A percentile compares a stretch with the other conserved stretches of the same genome.
These are phyloP conservation scores for Spizellomyces punctatus DNA, from an alignment of 192 early-diverging fungal genomes.

Conservation along the genomic window DNA sequence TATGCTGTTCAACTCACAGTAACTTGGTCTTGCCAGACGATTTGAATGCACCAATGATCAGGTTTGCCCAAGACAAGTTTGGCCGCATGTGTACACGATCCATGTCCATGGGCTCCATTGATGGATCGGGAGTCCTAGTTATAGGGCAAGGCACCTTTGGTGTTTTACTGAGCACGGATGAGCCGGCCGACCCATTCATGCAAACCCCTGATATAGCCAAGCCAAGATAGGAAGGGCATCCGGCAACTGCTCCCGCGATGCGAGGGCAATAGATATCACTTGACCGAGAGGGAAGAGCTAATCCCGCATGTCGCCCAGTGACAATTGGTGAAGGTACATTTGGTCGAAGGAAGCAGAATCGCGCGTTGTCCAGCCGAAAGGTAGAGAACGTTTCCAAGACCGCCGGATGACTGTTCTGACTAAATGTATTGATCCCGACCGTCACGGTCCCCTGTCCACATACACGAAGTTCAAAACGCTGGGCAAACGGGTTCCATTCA, in stretches of 20 bases:
- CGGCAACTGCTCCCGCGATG: no score
- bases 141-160: no score
- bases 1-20: conserved; percentile 11
- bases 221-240: no score
- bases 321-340: no score
- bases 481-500: neutral
- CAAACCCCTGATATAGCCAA: no score
- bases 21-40: neutral
- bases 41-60: conserved; percentile 23
- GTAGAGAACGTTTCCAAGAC: neutral
- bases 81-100: neutral
- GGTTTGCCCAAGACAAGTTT: conserved; percentile 13
- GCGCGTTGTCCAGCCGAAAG: conserved; percentile 1
- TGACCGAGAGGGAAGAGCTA: no score
- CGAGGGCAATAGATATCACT: no score
- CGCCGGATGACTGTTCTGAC: neutral
- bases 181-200: no score
- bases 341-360: neutral
- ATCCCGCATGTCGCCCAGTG: no score
- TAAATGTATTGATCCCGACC: neutral
- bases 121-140: no score
- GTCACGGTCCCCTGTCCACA: neutral
- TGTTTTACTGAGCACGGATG: no score
- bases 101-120: no score
- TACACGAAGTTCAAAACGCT: conserved; percentile 1